Evolutionary conservation across 2,329 filamentous ascomycete species (phyloP).

Genomic region (Bipolaris victoriae): DNA sequence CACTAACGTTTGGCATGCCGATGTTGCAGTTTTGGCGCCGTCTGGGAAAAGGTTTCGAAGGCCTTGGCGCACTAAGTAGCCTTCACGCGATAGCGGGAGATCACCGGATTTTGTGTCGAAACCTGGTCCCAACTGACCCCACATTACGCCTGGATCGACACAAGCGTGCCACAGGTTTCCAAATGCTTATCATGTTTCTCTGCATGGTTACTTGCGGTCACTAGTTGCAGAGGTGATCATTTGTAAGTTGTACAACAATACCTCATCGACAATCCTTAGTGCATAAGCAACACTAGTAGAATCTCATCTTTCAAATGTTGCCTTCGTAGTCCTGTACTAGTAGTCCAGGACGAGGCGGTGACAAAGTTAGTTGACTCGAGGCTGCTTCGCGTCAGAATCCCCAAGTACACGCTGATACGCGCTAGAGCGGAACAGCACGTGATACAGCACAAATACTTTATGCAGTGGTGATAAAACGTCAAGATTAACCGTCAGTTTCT

Average conservation of each 20-base stretch:
- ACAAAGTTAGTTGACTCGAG: not conserved
- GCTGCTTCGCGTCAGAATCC: not conserved
- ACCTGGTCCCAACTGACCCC: conserved; percentile 16
- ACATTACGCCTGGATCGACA: conserved; percentile 7
- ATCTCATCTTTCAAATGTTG: not conserved
- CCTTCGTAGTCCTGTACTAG: not conserved
- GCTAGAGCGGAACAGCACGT: conserved; percentile 1
- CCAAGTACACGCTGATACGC: not conserved
- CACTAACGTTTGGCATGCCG: conserved; percentile 34
- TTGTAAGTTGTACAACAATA: not conserved
- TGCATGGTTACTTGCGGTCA: not conserved
- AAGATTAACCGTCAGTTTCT: not conserved
- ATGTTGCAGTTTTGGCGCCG: conserved; percentile 41
- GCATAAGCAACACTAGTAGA: not conserved
- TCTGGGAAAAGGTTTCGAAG: conserved; percentile 41
- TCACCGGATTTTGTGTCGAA: conserved; percentile 29
- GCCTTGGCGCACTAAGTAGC: conserved; percentile 34
- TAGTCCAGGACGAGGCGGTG: not conserved
- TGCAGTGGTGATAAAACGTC: not conserved
- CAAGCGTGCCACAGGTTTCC: not conserved
- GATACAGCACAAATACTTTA: not conserved
- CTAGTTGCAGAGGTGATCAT: not conserved
- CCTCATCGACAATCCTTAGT: not conserved
- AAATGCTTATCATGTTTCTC: not conserved
- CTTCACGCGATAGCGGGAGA: conserved; percentile 21